phyloP scores from a whole-genome alignment of 306 rosid genomes.

The Trifolium pratense region DNA sequence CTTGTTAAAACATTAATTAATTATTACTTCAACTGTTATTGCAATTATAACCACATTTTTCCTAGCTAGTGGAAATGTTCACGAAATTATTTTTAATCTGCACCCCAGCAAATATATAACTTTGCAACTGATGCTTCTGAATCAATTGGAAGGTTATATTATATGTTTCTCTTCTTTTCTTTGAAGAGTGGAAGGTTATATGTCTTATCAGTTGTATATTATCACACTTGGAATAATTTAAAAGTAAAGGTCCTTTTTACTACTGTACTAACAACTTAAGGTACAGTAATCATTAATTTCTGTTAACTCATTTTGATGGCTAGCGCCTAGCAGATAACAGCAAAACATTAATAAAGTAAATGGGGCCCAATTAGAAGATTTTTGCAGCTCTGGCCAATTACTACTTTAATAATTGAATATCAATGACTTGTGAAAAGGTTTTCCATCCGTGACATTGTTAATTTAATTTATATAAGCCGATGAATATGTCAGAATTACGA shows the following conservation, averaged over 20 bases:
- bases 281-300: not conserved
- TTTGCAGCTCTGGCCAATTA: not conserved
- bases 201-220: not conserved
- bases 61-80: too few relatives aligned
- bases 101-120: too few relatives aligned
- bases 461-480: too few relatives aligned
- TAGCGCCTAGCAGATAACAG: slow-evolving; percentile 40
- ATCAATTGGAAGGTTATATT: not conserved
- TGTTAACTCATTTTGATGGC: not conserved
- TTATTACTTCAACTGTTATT: too few relatives aligned
- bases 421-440: not conserved
- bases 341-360: slow-evolving; percentile 28
- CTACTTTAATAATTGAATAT: not conserved
- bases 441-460: too few relatives aligned
- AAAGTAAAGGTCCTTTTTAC: not conserved
- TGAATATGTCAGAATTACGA: too few relatives aligned
- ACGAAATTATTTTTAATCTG: too few relatives aligned
- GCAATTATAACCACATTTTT: too few relatives aligned
- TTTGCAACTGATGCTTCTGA: not conserved
- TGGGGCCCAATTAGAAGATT: not conserved
- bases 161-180: too few relatives aligned
- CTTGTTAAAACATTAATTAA: too few relatives aligned
- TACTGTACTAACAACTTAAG: too few relatives aligned
- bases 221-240: not conserved
- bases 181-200: not conserved